Percentiles rank a stretch among this genome's conserved stretches.
Evolutionary conservation across 495 filamentous ascomycete species (phyloP).

Genomic region (Daldinia grandis): DNA sequence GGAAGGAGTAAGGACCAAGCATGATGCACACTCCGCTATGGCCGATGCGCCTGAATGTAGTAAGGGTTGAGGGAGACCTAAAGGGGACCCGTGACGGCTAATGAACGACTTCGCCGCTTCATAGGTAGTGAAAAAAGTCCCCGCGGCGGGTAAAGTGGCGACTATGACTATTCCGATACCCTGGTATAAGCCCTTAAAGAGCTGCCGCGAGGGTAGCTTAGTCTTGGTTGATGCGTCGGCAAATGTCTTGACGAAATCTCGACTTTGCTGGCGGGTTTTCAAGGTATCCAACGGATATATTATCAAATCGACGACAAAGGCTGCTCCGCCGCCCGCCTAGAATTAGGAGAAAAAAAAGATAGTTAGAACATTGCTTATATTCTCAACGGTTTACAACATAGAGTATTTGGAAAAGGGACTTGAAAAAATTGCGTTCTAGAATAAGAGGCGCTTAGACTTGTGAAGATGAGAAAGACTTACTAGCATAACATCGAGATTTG

Average conservation of each 20-base stretch:
- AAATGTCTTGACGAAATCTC: slow-evolving; percentile 66
- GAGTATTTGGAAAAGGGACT: no score
- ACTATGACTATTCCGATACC: slow-evolving; percentile 87
- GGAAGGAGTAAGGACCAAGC: slow-evolving; percentile 84
- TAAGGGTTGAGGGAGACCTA: slow-evolving; percentile 66
- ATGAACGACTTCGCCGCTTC: slow-evolving; percentile 73
- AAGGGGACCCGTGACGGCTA: slow-evolving; percentile 39
- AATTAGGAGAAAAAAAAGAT: slow-evolving; percentile 11
- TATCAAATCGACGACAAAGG: slow-evolving; percentile 79
- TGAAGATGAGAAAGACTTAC: slow-evolving; percentile 39
- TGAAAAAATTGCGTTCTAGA: no score
- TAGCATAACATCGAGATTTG: slow-evolving; percentile 51
- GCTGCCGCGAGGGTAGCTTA: slow-evolving; percentile 55
- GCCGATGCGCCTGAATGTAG: slow-evolving; percentile 77
- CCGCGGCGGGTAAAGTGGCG: slow-evolving; percentile 86
- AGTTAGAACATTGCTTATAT: slow-evolving; percentile 6
- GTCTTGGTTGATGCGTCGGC: slow-evolving; percentile 65
- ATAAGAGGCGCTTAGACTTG: no score
- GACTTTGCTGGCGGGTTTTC: slow-evolving; percentile 85
- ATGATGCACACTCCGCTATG: slow-evolving; percentile 80
- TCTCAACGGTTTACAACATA: not conserved
- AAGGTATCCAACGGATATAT: slow-evolving; percentile 87
- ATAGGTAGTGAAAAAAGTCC: slow-evolving; percentile 90
- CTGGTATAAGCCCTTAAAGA: slow-evolving; percentile 84
- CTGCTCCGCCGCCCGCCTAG: slow-evolving; percentile 82